Evolutionary conservation across 768 basidiomycete species (phyloP).

Genomic region (Tulasnella sp.): DNA sequence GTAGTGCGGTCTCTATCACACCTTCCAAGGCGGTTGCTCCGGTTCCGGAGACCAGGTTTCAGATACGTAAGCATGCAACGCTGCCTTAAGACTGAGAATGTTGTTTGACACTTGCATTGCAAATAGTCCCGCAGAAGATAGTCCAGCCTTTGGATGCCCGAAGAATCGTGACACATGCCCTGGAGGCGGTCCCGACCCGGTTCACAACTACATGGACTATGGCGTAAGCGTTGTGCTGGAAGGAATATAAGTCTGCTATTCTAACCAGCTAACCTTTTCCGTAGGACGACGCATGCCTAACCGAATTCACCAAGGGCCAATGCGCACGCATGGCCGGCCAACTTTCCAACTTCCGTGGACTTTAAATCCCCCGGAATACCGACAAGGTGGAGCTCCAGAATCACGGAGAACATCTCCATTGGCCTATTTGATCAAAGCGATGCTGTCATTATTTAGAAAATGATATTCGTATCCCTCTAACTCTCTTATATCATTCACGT

Average conservation of each 20-base stretch:
- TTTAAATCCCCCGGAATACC: neutral
- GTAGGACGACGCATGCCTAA: conserved; percentile 36
- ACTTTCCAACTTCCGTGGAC: conserved; percentile 31
- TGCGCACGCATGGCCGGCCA: conserved; percentile 22
- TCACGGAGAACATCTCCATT: neutral
- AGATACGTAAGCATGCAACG: conserved; percentile 38
- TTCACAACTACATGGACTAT: conserved; percentile 39
- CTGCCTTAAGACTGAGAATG: conserved; percentile 33
- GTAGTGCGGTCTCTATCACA: conserved; percentile 46
- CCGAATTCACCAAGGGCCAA: conserved; percentile 38
- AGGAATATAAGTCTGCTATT: too few species aligned
- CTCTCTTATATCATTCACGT: too few species aligned
- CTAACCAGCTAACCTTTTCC: too few species aligned
- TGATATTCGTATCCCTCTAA: neutral
- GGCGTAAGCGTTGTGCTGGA: conserved; percentile 3
- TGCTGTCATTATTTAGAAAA: neutral
- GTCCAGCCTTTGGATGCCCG: conserved; percentile 46
- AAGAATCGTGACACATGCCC: conserved; percentile 45
- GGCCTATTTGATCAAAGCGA: neutral
- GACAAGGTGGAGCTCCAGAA: neutral
- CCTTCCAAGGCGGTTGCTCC: conserved; percentile 46
- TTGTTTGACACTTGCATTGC: neutral
- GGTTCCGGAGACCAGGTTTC: conserved; percentile 39
- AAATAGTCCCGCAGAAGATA: conserved; percentile 41
- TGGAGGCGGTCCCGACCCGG: conserved; percentile 36